Base-by-base conservation (phyloP, 2,329 filamentous ascomycete genomes). In the Monosporascus sp. region DNA sequence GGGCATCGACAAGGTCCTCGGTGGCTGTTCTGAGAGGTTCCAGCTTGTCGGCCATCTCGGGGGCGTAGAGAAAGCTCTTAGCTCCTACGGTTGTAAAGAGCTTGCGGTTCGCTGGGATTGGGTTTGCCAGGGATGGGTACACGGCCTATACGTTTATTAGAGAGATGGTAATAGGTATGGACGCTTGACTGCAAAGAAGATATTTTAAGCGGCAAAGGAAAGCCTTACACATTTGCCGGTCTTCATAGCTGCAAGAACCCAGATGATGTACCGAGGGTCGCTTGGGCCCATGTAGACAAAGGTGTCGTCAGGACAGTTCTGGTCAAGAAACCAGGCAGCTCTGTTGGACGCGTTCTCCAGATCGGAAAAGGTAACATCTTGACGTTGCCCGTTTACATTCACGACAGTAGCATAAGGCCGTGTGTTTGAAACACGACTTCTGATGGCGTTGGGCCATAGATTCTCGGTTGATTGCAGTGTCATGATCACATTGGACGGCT, bases 301-400 rank as follows among this genome's bases (percentile, higher is more conserved):
- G 2, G 49, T 56, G 36, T 58, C 50, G 22, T 58, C 53, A 17
- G 51, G 27, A 9, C 60, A 14, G 16, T 51, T 52, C 17, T 60
- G 46, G n/a, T 43, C 31, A 11, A 62, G 49, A 38, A 62, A 60
- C 59, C 59, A 60, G 5, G 59, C 56, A 0, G 59, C 60, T 46
- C 56, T 53, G 37, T 59, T 61, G 8, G 60, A 59, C 2, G 43
- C 51, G 50, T 61, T 62, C 19, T 61, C 60, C 16, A 62, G 51
- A 24, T 61, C 54, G 37, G 50, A 49, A 48, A 55, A 61, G 26
- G 41, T 61, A 14, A 61, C 34, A 14, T 53, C 50, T n/a, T 57
- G 41, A 14, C 22, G 24, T n/a, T 47, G 24, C 3, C 56, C 54
- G 26, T 62, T 52, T 17, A 50, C 34, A 26, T 38, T 37, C 5